Evolutionary conservation across 495 filamentous ascomycete species (phyloP).

Genomic region (Trichoderma virens): DNA sequence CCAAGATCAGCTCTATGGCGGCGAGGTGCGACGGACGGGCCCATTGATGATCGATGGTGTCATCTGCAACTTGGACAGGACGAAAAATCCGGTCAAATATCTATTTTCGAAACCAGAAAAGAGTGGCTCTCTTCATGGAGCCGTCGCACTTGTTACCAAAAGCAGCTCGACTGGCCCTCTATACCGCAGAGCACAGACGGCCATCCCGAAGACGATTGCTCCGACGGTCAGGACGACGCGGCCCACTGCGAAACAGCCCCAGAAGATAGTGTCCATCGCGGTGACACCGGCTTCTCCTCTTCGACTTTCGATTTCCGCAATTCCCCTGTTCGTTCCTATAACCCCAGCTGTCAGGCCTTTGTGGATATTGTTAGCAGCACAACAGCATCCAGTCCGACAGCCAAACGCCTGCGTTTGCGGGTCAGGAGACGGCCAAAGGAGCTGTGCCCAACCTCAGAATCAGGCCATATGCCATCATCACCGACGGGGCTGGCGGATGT

Average conservation of each 20-base stretch:
- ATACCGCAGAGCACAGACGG: neutral
- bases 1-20: constrained; percentile 49
- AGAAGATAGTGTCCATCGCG: constrained; percentile 19
- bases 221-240: constrained; percentile 7
- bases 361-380: constrained; percentile 61
- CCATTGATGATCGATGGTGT: constrained; percentile 71
- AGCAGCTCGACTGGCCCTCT: constrained; percentile 43
- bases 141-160: constrained; percentile 61
- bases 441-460: constrained; percentile 17
- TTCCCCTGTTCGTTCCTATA: constrained; percentile 53
- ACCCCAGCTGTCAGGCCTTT: constrained; percentile 50
- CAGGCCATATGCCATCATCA: neutral
- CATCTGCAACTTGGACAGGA: constrained; percentile 57
- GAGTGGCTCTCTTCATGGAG: constrained; percentile 60
- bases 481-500: neutral
- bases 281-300: constrained; percentile 29
- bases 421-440: constrained; percentile 6
- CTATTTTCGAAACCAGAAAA: constrained; percentile 61
- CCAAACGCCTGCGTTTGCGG: neutral
- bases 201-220: neutral
- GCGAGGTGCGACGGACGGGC: constrained; percentile 62
- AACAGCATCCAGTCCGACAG: constrained; percentile 10
- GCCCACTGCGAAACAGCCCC: neutral
- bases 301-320: constrained; percentile 48
- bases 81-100: constrained; percentile 50